Evolutionary conservation across 2,329 filamentous ascomycete genomes (phyloP), one percentile per base, ranked within the genome.

Genomic region (Orbilia brochopaga): DNA sequence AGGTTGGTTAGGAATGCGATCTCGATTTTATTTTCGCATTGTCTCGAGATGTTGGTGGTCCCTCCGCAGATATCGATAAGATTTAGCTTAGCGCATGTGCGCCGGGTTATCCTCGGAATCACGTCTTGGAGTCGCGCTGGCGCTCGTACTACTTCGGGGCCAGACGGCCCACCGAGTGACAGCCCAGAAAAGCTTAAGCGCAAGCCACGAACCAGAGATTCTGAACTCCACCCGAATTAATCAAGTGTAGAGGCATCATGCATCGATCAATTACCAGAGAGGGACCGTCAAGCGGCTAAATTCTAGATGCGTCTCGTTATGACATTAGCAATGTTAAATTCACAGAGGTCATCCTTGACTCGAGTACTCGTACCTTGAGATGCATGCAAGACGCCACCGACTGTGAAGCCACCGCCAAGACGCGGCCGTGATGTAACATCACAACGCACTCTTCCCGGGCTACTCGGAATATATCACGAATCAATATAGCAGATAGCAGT

Each of bases 51-150:
- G n/a, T n/a, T n/a, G n/a, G n/a, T n/a, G n/a, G n/a, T n/a, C n/a
- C n/a, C n/a, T n/a, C n/a, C n/a, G n/a, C n/a, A n/a, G n/a, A n/a
- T n/a, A 32, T 11, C 32, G 55, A 30, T 48, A 21, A 24, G 15
- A 42, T 23, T 48, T 48, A 53, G 44, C 58, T 52, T 42, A 42
- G 17, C 46, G 37, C 19, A 51, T 51, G 32, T 13, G 30, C 32
- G 15, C 30, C 58, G 58, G 58, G 46, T 54, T 19, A 61, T 61
- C 17, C 58, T 61, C 58, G 58, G 58, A 61, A 17, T 53, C 4
- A n/a, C 10, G 51, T 32, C 21, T 32, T 3, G 23, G 51, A 17
- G 11, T n/a, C 17, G 21, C 15, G 50, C 15, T 24, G 32, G 32
- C 32, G 6, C 32, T 37, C 13, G 6, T 13, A 37, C 7, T 6